phyloP scores from a whole-genome alignment of 805 yeast genomes.

The Hermanozyma aechmeae region DNA sequence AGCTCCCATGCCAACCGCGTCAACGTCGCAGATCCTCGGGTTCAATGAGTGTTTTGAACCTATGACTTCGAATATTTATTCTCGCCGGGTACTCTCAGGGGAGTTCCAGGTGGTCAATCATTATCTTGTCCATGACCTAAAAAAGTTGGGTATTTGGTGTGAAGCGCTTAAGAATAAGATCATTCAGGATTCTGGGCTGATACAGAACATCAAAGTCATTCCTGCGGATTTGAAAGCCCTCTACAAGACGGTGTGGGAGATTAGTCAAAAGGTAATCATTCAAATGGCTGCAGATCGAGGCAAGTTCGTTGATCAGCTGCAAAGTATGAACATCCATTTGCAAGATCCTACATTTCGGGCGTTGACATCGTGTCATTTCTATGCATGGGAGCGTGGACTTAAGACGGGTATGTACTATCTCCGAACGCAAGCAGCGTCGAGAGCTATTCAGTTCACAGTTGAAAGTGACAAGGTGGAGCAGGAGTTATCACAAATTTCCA shows the following conservation, averaged over 20 bases:
- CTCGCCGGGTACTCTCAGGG: constrained; percentile 86
- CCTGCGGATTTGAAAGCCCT: constrained; percentile 68
- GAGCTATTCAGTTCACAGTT: constrained; percentile 29
- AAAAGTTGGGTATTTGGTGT: constrained; percentile 77
- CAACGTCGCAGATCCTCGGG: constrained; percentile 92
- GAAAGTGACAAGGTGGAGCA: constrained; percentile 4
- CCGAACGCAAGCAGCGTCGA: constrained; percentile 28
- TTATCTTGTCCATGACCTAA: constrained; percentile 73
- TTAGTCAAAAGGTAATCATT: constrained; percentile 74
- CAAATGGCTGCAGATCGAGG: constrained; percentile 82
- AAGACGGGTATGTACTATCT: constrained; percentile 33
- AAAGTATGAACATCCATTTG: constrained; percentile 34
- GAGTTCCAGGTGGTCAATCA: constrained; percentile 91
- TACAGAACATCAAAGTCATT: constrained; percentile 63
- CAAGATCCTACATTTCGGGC: constrained; percentile 27
- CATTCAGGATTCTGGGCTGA: constrained; percentile 73
- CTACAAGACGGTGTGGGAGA: constrained; percentile 97
- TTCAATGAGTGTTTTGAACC: constrained; percentile 96
- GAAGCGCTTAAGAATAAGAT: constrained; percentile 70
- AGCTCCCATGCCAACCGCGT: constrained; percentile 98
- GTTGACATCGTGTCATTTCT: constrained; percentile 36
- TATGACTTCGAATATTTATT: constrained; percentile 83
- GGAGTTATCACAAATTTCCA: not conserved
- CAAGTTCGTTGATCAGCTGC: constrained; percentile 51
- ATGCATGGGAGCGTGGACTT: constrained; percentile 29